A percentile compares a stretch with the other conserved stretches of the same genome.
These are phyloP conservation scores for Zoysia pacifica DNA, from an alignment of 176 grass and related monocot genomes.

Conservation along the genomic window DNA sequence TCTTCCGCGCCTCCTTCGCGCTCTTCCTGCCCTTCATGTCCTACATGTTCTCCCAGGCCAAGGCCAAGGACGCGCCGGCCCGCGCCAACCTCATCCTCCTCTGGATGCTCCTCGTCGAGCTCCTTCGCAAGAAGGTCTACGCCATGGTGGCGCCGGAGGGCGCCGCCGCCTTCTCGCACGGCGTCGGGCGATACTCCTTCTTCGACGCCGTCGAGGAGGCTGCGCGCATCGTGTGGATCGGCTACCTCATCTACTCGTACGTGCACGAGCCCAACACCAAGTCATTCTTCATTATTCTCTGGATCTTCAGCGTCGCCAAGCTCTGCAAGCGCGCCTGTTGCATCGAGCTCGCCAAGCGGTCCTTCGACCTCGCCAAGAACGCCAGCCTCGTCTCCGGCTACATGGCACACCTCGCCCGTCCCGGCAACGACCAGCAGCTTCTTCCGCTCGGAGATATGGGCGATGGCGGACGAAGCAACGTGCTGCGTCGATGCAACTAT, in stretches of 20 bases:
- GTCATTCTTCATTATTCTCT: slow-evolving; percentile 34
- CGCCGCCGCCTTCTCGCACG: neutral
- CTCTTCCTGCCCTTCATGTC: slow-evolving; percentile 45
- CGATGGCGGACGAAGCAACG: neutral
- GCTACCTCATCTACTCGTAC: slow-evolving; percentile 41
- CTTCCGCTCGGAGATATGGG: too few relatives aligned
- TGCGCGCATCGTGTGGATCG: slow-evolving; percentile 31
- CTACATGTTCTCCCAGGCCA: slow-evolving; percentile 43
- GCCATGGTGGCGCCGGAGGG: neutral
- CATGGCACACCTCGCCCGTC: slow-evolving; percentile 10
- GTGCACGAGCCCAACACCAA: slow-evolving; percentile 2
- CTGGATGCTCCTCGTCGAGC: slow-evolving; percentile 47
- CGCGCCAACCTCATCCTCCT: slow-evolving; percentile 36
- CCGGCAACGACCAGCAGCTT: neutral
- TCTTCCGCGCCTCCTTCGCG: slow-evolving; percentile 35
- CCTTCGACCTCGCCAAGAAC: slow-evolving; percentile 27
- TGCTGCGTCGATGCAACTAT: slow-evolving; percentile 25
- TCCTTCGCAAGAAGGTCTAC: slow-evolving; percentile 43
- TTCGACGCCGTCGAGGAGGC: slow-evolving; percentile 36
- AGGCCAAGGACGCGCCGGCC: neutral
- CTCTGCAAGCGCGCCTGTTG: neutral
- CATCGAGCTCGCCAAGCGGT: slow-evolving; percentile 6
- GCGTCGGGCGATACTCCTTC: slow-evolving; percentile 6
- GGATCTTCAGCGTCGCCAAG: slow-evolving; percentile 27
- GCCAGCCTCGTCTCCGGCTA: slow-evolving; percentile 33